Evolutionary conservation across 306 rosid genomes (phyloP), one percentile per base, ranked within the genome.

Genomic region (Malus fusca): DNA sequence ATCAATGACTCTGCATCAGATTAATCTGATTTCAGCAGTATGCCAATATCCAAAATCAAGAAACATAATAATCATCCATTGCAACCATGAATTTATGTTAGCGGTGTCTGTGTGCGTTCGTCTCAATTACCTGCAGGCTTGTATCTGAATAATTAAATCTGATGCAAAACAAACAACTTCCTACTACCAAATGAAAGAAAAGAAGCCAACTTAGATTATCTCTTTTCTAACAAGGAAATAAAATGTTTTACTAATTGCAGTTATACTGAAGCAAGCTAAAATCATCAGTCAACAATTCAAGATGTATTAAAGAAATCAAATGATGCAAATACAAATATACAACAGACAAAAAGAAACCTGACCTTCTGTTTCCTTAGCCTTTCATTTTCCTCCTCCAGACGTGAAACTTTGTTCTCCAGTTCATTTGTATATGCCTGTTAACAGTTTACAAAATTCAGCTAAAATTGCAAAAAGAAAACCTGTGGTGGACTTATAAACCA

Each of bases 351-450:
- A 81, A 76, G 79, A 77, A 78, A 83, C 71, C 87, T 72, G 71
- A 95, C 98, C 98, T 89, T 88, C 51, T 77, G 90, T 85, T 85
- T 92, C 89, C 92, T 87, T 82, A 95, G 95, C 91, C 82, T 85
- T 85, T 92, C 98, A 44, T 95, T 95, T 80, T 95, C 98, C 88
- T 90, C 97, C 79, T 92, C 97, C 77, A 92, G 81, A 13, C 85
- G 90, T 0, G 93, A 85, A 71, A 95, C 98, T 83, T 92, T 95
- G 75, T 79, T 72, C 87, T 95, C 98, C 86, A 95, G 80, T 71
- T 95, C 98, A 74, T 80, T 91, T 72, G 98, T 95, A 84, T 95
- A 95, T 26, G 98, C 98, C 98, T 95, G 84, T 73, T 75, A 48
- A 74, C 35, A 80, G 66, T 55, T 44, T 13, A 56, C 67, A 11